Percentiles rank a stretch among this genome's conserved stretches.
These are phyloP conservation scores for Lactarius hengduanensis DNA, from an alignment of 768 basidiomycete species.

Conservation along the genomic window DNA sequence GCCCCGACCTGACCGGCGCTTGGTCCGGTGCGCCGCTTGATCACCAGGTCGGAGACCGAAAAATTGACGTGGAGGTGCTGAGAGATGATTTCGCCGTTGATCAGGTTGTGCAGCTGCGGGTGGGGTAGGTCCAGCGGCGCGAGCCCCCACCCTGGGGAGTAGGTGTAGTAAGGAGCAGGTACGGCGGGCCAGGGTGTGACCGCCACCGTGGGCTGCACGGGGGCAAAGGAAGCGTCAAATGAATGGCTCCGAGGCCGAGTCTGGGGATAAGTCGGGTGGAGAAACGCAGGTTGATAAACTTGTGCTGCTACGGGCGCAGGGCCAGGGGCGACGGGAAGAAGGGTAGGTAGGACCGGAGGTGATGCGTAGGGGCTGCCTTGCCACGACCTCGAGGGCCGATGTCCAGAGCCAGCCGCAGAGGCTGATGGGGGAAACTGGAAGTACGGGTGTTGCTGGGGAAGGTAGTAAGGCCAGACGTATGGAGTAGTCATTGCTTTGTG, in stretches of 20 bases:
- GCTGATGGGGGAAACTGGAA: constrained; percentile 20
- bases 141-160: constrained; percentile 14
- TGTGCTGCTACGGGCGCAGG: constrained; percentile 5
- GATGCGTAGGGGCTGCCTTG: constrained; percentile 19
- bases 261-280: constrained; percentile 13
- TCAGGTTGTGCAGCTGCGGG: constrained; percentile 24
- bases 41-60: constrained; percentile 8
- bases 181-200: constrained; percentile 11
- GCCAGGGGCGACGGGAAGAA: constrained; percentile 12
- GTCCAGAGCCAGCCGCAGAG: constrained; percentile 1
- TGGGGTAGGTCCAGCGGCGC: constrained; percentile 21
- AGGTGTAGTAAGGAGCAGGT: constrained; percentile 21
- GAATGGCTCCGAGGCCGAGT: constrained; percentile 25
- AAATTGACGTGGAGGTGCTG: constrained; percentile 21
- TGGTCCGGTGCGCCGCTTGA: constrained; percentile 15
- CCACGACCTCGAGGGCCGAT: constrained; percentile 21
- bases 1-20: not conserved
- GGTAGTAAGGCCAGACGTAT: constrained; percentile 25
- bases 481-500: constrained; percentile 12
- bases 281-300: constrained; percentile 12
- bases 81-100: constrained; percentile 25
- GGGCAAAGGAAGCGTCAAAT: constrained; percentile 21
- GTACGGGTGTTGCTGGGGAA: constrained; percentile 23
- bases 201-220: constrained; percentile 7
- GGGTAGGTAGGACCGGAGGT: constrained; percentile 17